Conservation (phyloP, 345 rosid genomes). For the Abelmoschus esculentus region DNA sequence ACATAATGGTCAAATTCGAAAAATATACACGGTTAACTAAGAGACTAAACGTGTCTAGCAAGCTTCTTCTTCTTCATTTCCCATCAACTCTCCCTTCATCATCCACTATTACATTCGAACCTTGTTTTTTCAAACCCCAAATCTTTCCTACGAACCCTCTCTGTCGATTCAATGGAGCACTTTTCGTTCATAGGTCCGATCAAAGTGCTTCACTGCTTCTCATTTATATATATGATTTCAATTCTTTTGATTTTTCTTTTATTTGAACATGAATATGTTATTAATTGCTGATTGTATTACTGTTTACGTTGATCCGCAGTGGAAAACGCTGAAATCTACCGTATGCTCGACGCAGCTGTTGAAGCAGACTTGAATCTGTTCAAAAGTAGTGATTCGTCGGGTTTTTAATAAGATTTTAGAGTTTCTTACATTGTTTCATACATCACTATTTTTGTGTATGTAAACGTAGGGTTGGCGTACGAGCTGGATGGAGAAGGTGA, state of each 20-base stretch:
- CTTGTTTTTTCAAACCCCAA: background rate
- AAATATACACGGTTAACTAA: background rate
- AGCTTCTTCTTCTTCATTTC: background rate
- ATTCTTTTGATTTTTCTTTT: background rate
- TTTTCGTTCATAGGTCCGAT: background rate
- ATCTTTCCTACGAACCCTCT: background rate
- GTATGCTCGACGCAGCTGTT: background rate
- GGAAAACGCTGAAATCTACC: background rate
- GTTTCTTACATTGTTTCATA: background rate
- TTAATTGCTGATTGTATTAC: background rate
- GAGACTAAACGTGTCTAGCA: background rate
- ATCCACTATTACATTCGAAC: too few species aligned
- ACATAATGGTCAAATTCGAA: background rate
- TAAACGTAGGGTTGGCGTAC: background rate
- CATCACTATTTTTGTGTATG: background rate
- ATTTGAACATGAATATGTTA: background rate
- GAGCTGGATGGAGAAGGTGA: background rate
- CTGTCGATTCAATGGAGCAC: background rate
- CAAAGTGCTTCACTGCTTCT: background rate
- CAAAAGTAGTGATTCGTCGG: background rate
- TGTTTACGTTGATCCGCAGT: background rate
- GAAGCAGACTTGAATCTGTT: background rate
- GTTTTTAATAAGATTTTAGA: background rate
- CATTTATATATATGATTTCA: background rate
- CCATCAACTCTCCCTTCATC: background rate